phyloP scores from a whole-genome alignment of 2,329 filamentous ascomycete genomes.

The Sporothrix schenckii region DNA sequence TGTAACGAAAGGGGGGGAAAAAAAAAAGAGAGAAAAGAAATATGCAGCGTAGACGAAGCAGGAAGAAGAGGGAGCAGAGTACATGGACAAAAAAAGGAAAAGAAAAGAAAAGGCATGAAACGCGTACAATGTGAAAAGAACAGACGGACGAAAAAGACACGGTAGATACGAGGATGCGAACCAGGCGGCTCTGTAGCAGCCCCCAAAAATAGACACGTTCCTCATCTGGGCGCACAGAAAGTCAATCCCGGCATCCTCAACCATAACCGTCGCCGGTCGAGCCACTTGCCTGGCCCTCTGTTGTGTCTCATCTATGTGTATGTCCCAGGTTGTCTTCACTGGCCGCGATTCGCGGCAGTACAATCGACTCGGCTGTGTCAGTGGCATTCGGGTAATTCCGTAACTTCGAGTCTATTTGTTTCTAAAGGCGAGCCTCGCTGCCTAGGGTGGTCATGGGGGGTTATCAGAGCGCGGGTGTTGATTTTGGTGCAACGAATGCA shows the following conservation, averaged over 20 bases:
- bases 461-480: no score
- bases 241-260: background rate
- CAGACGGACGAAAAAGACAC: background rate
- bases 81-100: background rate
- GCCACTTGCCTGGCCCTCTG: background rate
- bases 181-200: background rate
- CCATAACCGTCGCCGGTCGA: background rate
- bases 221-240: background rate
- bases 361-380: background rate
- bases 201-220: background rate
- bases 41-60: background rate
- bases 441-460: no score
- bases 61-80: no score
- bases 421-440: background rate
- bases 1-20: background rate
- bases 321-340: background rate
- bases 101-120: no score
- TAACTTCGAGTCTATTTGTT: background rate
- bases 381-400: background rate
- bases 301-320: background rate
- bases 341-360: background rate
- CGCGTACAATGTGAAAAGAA: background rate
- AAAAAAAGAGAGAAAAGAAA: background rate
- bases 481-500: background rate
- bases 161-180: background rate